phyloP scores from a whole-genome alignment of 495 filamentous ascomycete genomes.

The Podospora pseudocomata region DNA sequence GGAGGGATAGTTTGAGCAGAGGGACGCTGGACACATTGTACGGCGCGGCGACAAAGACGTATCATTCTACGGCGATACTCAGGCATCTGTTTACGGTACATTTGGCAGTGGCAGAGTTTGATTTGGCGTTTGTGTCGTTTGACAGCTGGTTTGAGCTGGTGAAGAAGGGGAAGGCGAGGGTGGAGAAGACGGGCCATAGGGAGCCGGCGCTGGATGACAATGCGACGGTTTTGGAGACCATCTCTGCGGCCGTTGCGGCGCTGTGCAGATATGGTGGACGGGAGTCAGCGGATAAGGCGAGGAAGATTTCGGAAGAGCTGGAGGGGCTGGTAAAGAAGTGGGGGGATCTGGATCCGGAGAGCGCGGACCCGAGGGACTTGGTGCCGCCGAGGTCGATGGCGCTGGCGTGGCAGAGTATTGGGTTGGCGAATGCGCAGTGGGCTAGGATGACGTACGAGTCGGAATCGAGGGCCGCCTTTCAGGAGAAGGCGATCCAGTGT shows the following conservation, averaged over 20 bases:
- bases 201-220: constrained; percentile 76
- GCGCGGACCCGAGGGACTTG: constrained; percentile 27
- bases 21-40: constrained; percentile 81
- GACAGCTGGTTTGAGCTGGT: constrained; percentile 87
- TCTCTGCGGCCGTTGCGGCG: constrained; percentile 70
- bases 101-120: constrained; percentile 77
- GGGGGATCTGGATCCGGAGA: constrained; percentile 23
- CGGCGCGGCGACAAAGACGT: constrained; percentile 83
- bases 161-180: constrained; percentile 71
- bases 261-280: constrained; percentile 75
- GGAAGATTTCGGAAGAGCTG: constrained; percentile 60
- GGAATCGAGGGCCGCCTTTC: constrained; percentile 61
- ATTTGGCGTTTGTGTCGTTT: constrained; percentile 79
- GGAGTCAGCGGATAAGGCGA: constrained; percentile 72
- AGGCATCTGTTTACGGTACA: constrained; percentile 88
- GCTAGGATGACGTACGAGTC: constrained; percentile 73
- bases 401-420: constrained; percentile 72
- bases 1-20: constrained; percentile 65
- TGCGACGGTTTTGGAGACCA: constrained; percentile 66
- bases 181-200: constrained; percentile 67
- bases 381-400: constrained; percentile 57
- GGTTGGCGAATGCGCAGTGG: constrained; percentile 80
- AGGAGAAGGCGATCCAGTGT: constrained; percentile 67
- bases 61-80: constrained; percentile 84
- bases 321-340: constrained; percentile 55